These are phyloP conservation scores for Bacidia rubella DNA, from an alignment of 495 filamentous ascomycete species.

Conservation along the genomic window DNA sequence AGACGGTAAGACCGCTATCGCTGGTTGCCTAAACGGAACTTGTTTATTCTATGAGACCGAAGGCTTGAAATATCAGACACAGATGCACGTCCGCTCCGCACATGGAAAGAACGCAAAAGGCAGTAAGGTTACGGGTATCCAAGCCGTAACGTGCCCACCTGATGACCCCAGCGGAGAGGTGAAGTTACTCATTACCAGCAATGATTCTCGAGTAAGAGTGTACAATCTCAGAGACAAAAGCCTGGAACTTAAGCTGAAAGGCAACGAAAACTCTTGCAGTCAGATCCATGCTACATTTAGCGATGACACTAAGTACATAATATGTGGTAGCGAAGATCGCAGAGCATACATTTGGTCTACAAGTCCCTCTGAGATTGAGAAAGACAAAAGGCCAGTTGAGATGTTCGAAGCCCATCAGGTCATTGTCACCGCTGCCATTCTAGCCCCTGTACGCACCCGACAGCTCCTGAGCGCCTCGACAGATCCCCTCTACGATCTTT, in stretches of 20 bases:
- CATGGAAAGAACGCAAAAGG: conserved; percentile 89
- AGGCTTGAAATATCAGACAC: conserved; percentile 65
- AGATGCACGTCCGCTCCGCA: conserved; percentile 80
- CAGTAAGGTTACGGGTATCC: conserved; percentile 93
- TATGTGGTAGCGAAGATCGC: conserved; percentile 87
- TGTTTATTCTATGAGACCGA: conserved; percentile 95
- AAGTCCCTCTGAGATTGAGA: conserved; percentile 39
- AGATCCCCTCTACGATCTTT: conserved; percentile 90
- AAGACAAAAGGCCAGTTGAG: conserved; percentile 67
- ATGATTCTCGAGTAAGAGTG: conserved; percentile 85
- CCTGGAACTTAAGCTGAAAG: conserved; percentile 81
- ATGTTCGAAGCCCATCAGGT: conserved; percentile 79
- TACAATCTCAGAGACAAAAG: conserved; percentile 77
- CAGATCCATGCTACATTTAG: conserved; percentile 86
- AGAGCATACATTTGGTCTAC: conserved; percentile 82
- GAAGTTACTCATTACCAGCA: conserved; percentile 84
- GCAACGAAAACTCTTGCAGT: conserved; percentile 80
- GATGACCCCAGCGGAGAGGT: conserved; percentile 55
- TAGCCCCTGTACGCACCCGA: conserved; percentile 69
- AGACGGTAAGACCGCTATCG: conserved; percentile 81
- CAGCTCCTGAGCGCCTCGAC: conserved; percentile 66
- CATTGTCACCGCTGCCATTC: conserved; percentile 74
- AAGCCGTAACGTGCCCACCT: conserved; percentile 52
- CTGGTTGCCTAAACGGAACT: conserved; percentile 71
- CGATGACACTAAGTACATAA: conserved; percentile 75